Percentiles rank a stretch among this genome's conserved stretches.
Conservation (phyloP, 768 basidiomycete genomes). For the Pisolithus marmoratus region DNA sequence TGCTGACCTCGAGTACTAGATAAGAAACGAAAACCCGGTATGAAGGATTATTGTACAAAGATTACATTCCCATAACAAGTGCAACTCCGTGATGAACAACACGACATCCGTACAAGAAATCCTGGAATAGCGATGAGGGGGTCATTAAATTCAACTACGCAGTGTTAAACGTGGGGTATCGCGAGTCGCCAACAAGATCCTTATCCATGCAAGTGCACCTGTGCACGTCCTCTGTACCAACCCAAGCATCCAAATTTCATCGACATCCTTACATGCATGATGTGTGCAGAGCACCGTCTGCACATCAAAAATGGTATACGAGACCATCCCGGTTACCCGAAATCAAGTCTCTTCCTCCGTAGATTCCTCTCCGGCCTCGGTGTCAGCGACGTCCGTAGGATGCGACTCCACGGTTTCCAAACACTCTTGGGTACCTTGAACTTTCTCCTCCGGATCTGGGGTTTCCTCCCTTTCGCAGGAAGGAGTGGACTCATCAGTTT, state of each 20-base stretch:
- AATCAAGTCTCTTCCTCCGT: constrained; percentile 16
- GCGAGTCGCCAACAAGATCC: not conserved
- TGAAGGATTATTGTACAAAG: too few species aligned
- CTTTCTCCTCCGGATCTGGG: constrained; percentile 1
- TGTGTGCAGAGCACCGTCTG: not conserved
- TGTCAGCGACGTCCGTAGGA: not conserved
- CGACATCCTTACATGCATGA: not conserved
- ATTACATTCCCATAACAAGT: too few species aligned
- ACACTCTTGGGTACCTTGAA: not conserved
- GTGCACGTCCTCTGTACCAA: constrained; percentile 1
- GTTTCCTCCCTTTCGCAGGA: constrained; percentile 6
- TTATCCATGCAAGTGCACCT: constrained; percentile 2
- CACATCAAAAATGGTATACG: constrained; percentile 32
- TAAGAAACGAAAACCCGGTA: too few species aligned
- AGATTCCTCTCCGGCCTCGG: constrained; percentile 6
- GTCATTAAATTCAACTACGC: constrained; percentile 10
- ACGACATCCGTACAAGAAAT: not conserved
- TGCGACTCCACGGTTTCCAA: constrained; percentile 2
- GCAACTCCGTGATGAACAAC: not conserved
- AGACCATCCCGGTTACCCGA: constrained; percentile 1
- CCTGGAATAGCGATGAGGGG: not conserved
- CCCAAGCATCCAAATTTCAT: not conserved
- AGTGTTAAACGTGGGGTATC: constrained; percentile 16
- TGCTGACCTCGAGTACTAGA: too few species aligned
- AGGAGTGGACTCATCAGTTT: constrained; percentile 13